Evolutionary conservation across 306 rosid genomes (phyloP).

Genomic region (Aeschynomene evenia): DNA sequence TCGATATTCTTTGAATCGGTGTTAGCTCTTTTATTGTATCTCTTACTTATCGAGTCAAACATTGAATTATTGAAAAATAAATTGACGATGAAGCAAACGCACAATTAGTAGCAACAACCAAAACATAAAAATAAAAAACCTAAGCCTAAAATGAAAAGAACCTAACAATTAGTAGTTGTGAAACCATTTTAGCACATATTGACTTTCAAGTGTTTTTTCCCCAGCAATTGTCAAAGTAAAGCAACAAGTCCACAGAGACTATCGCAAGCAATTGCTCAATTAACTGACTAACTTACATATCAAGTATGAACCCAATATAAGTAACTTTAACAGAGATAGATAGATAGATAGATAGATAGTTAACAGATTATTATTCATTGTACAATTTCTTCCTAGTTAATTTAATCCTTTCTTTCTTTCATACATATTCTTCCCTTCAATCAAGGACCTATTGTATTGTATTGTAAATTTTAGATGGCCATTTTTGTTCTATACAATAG

Average conservation of each 20-base stretch:
- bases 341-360: too few species aligned
- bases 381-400: neutral
- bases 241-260: neutral
- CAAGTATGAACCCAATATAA: neutral
- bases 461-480: slow-evolving; percentile 1
- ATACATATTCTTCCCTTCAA: neutral
- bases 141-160: neutral
- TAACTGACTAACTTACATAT: neutral
- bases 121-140: neutral
- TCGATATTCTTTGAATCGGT: too few species aligned
- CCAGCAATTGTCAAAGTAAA: neutral
- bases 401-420: neutral
- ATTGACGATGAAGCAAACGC: neutral
- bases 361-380: neutral
- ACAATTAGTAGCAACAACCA: neutral
- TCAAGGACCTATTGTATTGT: neutral
- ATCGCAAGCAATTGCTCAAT: neutral
- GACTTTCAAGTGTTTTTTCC: neutral
- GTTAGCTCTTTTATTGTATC: too few species aligned
- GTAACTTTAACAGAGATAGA: slow-evolving; percentile 15
- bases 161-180: neutral
- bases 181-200: slow-evolving; percentile 6
- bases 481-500: neutral
- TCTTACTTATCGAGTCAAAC: too few species aligned
- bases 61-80: too few species aligned